Evolutionary conservation across 306 rosid genomes (phyloP), one percentile per base, ranked within the genome.

Genomic region (Gastrolobium villosum): DNA sequence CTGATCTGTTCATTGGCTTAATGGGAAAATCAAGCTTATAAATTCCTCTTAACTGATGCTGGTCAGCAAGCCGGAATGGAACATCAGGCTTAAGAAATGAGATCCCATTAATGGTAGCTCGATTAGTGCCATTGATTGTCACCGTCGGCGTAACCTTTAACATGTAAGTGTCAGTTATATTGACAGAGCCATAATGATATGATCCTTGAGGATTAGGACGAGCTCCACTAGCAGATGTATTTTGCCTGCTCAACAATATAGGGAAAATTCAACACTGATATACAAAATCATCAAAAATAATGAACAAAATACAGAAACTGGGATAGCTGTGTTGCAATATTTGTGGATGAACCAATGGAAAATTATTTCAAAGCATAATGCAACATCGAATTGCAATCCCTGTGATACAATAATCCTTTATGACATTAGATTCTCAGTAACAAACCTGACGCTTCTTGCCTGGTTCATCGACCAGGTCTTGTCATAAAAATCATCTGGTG

Each of bases 181-280:
- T 92, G 67, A 92, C 92, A n/a, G 82, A 43, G 75, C 97, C 99
- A 15, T 94, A 94, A 28, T 40, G 97, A 69, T 81, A 94, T 50
- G 97, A 94, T 45, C 99, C 99, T 83, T 94, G 97, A 36, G 97
- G 97, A 84, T 92, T 94, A 49, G 97, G 97, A 20, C 97, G 97
- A 70, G 97, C 97, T 72, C 99, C 99, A 83, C 99, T 94, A 10
- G 99, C 87, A 44, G 93, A 81, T 56, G 90, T 86, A 67, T 94
- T 94, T 89, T 80, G 92, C 90, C 97, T 94, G 72, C 70, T 15
- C 75, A 74, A 74, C 36, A 55, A 64, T 13, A 44, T 52, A 57
- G 65, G 64, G 40, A 82, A 39, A 46, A 60, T 30, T 72, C 31
- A 84, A 65, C 31, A 30, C 49, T 2, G 15, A 31, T 0, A 2